phyloP scores from a whole-genome alignment of 192 early-diverging fungal species.

The Backusella australiensis region DNA sequence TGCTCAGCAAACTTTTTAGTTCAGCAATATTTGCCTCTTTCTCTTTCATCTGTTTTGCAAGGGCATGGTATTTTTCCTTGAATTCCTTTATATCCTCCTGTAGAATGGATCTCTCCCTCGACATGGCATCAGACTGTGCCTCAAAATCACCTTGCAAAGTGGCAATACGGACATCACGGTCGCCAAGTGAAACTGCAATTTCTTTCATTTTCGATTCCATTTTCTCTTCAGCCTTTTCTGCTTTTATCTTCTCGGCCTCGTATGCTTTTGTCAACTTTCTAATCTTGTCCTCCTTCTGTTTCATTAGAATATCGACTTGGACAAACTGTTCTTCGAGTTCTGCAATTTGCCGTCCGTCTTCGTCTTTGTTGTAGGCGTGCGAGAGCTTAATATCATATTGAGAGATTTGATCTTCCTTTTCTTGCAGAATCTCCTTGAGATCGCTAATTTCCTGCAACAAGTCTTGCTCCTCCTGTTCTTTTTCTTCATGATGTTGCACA shows the following conservation, averaged over 20 bases:
- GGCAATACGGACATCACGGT: slow-evolving; percentile 22
- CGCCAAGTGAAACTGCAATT: slow-evolving; percentile 6
- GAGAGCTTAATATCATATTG: neutral
- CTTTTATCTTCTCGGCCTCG: neutral
- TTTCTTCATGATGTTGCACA: slow-evolving; percentile 14
- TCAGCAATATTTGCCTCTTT: neutral
- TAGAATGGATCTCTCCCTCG: slow-evolving; percentile 9
- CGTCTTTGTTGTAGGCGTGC: neutral
- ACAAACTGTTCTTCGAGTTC: neutral
- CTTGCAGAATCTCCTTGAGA: slow-evolving; percentile 8
- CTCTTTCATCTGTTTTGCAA: neutral
- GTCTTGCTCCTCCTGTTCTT: slow-evolving; percentile 8
- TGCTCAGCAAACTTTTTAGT: neutral
- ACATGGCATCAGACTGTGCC: slow-evolving; percentile 16
- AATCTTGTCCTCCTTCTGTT: neutral
- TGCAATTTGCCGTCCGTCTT: neutral
- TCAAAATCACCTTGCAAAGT: slow-evolving; percentile 13
- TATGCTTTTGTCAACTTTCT: neutral
- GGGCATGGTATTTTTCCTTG: neutral
- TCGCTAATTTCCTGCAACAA: slow-evolving; percentile 12
- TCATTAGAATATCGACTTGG: neutral
- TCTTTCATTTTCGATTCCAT: neutral
- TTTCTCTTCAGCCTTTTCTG: neutral
- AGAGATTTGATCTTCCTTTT: neutral
- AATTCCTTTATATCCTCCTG: slow-evolving; percentile 18